phyloP scores from a whole-genome alignment of 495 filamentous ascomycete genomes.

The Penicillium ochrochloron region DNA sequence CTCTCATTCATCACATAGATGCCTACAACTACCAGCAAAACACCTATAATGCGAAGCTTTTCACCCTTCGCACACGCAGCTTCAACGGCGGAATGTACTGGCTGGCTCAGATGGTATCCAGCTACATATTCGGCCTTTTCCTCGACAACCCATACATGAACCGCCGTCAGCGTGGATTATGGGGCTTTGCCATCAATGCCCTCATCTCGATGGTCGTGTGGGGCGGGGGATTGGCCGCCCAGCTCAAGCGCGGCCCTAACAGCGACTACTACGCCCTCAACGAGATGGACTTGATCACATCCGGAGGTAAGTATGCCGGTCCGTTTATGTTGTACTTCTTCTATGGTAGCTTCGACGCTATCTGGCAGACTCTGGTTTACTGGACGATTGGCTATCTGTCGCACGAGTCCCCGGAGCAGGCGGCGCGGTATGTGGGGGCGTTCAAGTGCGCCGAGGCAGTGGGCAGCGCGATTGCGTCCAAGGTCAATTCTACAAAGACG shows the following conservation, averaged over 20 bases:
- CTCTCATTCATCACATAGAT: not conserved
- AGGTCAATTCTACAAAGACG: constrained; percentile 12
- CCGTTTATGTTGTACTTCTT: constrained; percentile 16
- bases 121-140: constrained; percentile 14
- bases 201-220: not conserved
- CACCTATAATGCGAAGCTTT: not conserved
- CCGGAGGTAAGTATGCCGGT: not conserved
- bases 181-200: constrained; percentile 5
- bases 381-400: constrained; percentile 19
- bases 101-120: constrained; percentile 13
- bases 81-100: constrained; percentile 6
- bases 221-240: not conserved
- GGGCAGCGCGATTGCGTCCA: constrained; percentile 16
- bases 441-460: constrained; percentile 17
- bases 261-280: not conserved
- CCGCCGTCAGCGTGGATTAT: constrained; percentile 8
- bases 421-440: constrained; percentile 17
- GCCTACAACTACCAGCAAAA: constrained; percentile 17
- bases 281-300: not conserved
- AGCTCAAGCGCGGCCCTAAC: not conserved
- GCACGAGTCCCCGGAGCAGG: constrained; percentile 16
- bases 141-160: constrained; percentile 15
- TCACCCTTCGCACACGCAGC: not conserved
- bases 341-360: constrained; percentile 15
- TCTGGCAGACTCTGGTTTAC: constrained; percentile 18